Evolutionary conservation across 106 monocot genomes (phyloP), one percentile per base, ranked within the genome.

Genomic region (Iris macrosiphon): DNA sequence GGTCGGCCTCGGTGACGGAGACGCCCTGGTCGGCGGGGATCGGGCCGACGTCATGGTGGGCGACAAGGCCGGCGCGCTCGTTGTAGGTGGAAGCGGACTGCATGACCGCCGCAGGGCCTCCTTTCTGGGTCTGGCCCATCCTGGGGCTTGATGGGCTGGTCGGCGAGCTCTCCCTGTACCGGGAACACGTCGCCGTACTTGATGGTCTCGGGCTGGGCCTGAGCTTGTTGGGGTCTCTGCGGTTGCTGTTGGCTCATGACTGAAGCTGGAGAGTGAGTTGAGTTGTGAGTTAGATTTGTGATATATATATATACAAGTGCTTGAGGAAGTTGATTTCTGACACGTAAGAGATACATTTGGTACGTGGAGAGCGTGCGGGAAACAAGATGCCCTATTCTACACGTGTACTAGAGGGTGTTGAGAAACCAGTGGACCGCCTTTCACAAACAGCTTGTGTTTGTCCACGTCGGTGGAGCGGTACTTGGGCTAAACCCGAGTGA

Each of bases 131-230:
- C 56, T 75, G 62, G 4, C 87, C 87, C 7, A 68, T 78, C 82
- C 39, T 40, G 42, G 0, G 87, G 82, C 0, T 67, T 63, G 24
- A 87, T 60, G 26, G 78, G 38, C 49, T 87, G 57, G 22, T 16
- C 19, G 10, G 82, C 78, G 6, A 87, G 75, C 32, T 72, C 65
- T 1, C 82, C 87, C 14, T n/a, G 24, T 35, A 87, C 82, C 1
- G 65, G 56, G 46, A 87, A 87, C 2, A 87, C 75, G 67, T 87
- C 82, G n/a, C 87, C 72, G 40, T 82, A 87, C 17, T 72, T 67
- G 48, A 87, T 52, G 50, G 66, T 51, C 15, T 71, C 44, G 9
- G 45, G 65, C 22, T 69, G 49, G 7, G 50, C 11, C 6, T 33
- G 12, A 21, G 7, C 30, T 18, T 12, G 13, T 18, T 63, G 61